These are phyloP conservation scores for Phyllosticta capitalensis DNA, from an alignment of 2,329 filamentous ascomycete species.

Conservation along the genomic window DNA sequence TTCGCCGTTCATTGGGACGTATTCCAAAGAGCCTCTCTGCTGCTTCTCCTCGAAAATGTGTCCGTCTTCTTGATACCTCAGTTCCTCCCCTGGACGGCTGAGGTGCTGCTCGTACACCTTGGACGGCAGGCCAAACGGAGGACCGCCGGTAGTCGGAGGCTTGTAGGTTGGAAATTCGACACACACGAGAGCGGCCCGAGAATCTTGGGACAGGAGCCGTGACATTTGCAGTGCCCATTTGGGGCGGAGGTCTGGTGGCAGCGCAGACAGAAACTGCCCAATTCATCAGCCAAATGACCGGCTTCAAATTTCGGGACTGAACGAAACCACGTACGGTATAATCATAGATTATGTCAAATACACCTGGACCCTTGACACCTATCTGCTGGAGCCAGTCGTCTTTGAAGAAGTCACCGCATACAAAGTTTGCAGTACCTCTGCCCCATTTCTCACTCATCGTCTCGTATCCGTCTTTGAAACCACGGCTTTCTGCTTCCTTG, in stretches of 20 bases:
- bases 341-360: constrained; percentile 60
- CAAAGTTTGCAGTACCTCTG: constrained; percentile 45
- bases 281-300: background rate
- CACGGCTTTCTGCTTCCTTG: constrained; percentile 23
- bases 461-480: constrained; percentile 32
- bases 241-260: constrained; percentile 46
- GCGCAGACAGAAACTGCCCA: constrained; percentile 50
- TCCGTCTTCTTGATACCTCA: constrained; percentile 51
- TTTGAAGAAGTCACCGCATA: constrained; percentile 58
- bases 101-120: constrained; percentile 65
- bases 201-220: constrained; percentile 38
- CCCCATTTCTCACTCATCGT: constrained; percentile 32
- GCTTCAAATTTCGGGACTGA: background rate
- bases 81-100: constrained; percentile 55
- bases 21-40: constrained; percentile 17
- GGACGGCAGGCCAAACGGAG: constrained; percentile 62
- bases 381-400: constrained; percentile 45
- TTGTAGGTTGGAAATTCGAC: constrained; percentile 75
- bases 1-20: constrained; percentile 25
- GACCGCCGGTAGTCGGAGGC: constrained; percentile 53
- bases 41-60: constrained; percentile 39
- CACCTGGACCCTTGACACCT: constrained; percentile 22
- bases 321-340: constrained; percentile 41
- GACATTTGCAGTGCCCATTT: constrained; percentile 48
- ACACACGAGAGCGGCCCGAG: constrained; percentile 47